Base-by-base conservation (phyloP, 2,329 filamentous ascomycete species). In the Mycosphaerella arachidis region DNA sequence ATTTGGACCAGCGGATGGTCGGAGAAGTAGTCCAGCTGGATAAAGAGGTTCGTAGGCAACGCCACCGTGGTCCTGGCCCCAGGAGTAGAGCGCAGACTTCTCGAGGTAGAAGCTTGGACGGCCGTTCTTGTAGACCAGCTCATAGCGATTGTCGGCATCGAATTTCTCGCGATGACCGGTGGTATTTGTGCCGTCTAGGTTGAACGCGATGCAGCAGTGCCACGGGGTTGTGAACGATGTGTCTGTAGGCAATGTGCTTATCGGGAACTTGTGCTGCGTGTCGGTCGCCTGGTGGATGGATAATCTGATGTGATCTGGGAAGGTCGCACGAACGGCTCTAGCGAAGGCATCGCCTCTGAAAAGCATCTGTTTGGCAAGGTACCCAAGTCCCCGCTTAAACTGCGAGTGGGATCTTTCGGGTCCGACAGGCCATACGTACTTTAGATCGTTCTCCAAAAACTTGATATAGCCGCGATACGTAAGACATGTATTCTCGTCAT, bases 171-270 rank as follows among this genome's bases (percentile, higher is more conserved):
- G 58, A 30, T 60, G 61, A 20, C 57, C 61, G 8, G 57, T 63
- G 27, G 59, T 63, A 24, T 59, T 65, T 33, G 54, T 59, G 48
- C 66, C 66, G 50, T 68, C 62, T 13, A 62, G 56, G 53, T 64
- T 66, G 50, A 63, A 55, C n/a, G 61, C 61, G 20, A 63, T 57
- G 20, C 48, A 55, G 55, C 57, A 63, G 52, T 63, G 61, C 61
- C 61, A 63, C 20, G 61, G 61, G n/a, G 61, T 63, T 3, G 61
- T 60, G 57, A 63, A 63, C 4, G 50, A 54, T 24, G 57, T 55
- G 33, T 58, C 55, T 1, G 61, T 60, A 30, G 58, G 55, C 50
- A 63, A 43, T 10, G 58, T 6, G 46, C 57, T 60, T 35, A 63
- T 45, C 18, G 61, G 56, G 7, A 60, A 40, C 37, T 63, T 63